These are phyloP conservation scores for Taxillus chinensis DNA, from an alignment of 164 flowering plant species.

Conservation along the genomic window DNA sequence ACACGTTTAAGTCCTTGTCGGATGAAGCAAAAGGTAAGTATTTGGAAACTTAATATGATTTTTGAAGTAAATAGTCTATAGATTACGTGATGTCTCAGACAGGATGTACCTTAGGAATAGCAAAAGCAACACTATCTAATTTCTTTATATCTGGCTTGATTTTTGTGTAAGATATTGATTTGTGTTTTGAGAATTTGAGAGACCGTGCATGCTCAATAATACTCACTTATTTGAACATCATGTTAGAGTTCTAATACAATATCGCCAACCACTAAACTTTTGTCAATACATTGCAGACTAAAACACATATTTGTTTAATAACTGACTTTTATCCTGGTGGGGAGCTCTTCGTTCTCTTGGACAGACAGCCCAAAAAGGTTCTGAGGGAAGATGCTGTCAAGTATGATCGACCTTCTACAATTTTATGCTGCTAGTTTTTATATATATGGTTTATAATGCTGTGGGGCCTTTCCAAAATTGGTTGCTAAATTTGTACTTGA, in stretches of 20 bases:
- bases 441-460: not conserved
- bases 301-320: conserved; percentile 82
- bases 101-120: no score
- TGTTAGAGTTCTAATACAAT: conserved; percentile 3
- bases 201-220: conserved; percentile 1
- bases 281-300: conserved; percentile 48
- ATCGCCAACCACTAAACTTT: no score
- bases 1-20: no score
- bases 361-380: conserved; percentile 77
- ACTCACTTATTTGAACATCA: not conserved
- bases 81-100: no score
- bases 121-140: no score
- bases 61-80: no score
- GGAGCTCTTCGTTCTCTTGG: conserved; percentile 88
- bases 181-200: not conserved
- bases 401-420: conserved; percentile 23
- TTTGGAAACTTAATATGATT: not conserved
- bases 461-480: not conserved
- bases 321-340: conserved; percentile 97
- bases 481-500: no score
- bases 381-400: conserved; percentile 92
- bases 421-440: not conserved
- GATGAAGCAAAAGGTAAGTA: not conserved
- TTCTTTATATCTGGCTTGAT: not conserved
- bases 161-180: not conserved